Evolutionary conservation across 106 monocot species (phyloP).

Genomic region (Acorus gramineus): DNA sequence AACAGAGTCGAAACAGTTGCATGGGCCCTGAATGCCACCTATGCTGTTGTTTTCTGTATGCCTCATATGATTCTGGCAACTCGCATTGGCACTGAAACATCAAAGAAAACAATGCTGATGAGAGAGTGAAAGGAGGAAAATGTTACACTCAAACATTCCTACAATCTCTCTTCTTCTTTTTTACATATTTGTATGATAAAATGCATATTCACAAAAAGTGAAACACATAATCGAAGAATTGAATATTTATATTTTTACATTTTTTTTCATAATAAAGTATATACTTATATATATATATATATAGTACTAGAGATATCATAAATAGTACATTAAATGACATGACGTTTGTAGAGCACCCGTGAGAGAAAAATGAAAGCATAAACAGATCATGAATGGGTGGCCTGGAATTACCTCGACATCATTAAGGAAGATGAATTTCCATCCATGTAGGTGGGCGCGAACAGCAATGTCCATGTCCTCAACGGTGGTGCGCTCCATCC

Average conservation of each 20-base stretch:
- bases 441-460: conserved; percentile 77
- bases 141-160: no score
- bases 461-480: conserved; percentile 93
- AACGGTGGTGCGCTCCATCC: conserved; percentile 90
- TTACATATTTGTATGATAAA: no score
- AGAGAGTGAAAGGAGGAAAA: no score
- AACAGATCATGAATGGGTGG: not conserved
- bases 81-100: conserved; percentile 70
- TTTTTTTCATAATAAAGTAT: no score
- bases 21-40: conserved; percentile 94
- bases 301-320: not conserved
- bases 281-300: no score
- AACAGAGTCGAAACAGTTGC: conserved; percentile 82
- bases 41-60: conserved; percentile 83
- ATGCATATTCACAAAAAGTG: no score
- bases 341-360: no score
- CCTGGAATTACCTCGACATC: conserved; percentile 72
- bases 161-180: no score
- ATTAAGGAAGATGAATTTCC: conserved; percentile 93
- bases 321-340: not conserved
- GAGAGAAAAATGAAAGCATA: not conserved
- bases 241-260: no score
- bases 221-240: no score
- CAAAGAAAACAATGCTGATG: not conserved
- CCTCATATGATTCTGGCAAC: conserved; percentile 78